Conservation (phyloP, 129 eudicot genomes). For the Glebionis coronaria region DNA sequence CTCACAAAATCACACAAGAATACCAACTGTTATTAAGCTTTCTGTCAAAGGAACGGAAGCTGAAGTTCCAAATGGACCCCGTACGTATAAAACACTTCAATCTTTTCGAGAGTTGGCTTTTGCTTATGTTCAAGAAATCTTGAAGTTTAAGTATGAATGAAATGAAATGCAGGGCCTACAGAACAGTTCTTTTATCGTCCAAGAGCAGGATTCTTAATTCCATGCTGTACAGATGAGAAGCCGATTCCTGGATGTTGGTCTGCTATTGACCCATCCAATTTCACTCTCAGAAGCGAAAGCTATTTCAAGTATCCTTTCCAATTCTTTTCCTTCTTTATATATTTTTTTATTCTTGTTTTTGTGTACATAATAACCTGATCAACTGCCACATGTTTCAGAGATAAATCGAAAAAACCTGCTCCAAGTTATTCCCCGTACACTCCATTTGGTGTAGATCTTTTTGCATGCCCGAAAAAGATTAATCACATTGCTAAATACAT, state of each 20-base stretch:
- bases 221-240: constrained; percentile 65
- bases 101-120: not conserved
- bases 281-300: constrained; percentile 74
- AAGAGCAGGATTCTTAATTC: constrained; percentile 70
- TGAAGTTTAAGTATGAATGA: not conserved
- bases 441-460: constrained; percentile 84
- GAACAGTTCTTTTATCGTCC: constrained; percentile 67
- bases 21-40: constrained; percentile 63
- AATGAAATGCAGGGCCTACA: constrained; percentile 52
- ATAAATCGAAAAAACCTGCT: constrained; percentile 81
- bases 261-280: constrained; percentile 64
- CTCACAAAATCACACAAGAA: constrained; percentile 48
- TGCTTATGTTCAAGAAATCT: not conserved
- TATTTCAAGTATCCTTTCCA: constrained; percentile 57
- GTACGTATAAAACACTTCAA: constrained; percentile 31
- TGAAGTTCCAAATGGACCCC: constrained; percentile 46
- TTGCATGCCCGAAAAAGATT: constrained; percentile 62
- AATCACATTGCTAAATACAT: constrained; percentile 84
- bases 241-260: constrained; percentile 74
- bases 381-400: constrained; percentile 46
- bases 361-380: not conserved
- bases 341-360: not conserved
- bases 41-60: constrained; percentile 61
- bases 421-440: constrained; percentile 61
- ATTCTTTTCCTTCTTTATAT: constrained; percentile 3